Evolutionary conservation across 176 grass and related monocot genomes (phyloP).

Genomic region (Hordeum marinum): DNA sequence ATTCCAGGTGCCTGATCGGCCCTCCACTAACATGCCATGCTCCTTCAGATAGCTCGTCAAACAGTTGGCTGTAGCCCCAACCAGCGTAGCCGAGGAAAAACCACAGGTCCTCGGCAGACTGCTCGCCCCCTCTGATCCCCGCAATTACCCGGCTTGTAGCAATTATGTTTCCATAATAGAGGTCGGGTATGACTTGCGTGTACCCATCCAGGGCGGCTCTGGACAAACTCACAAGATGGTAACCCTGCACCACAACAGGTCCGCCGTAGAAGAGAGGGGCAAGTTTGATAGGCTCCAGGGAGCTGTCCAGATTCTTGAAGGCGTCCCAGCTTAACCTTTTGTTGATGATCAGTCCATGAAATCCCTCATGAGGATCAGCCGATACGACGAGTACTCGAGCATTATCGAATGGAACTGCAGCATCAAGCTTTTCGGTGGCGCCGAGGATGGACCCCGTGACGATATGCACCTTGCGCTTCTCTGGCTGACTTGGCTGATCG

Average conservation of each 20-base stretch:
- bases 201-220: constrained; percentile 54
- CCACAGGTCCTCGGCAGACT: constrained; percentile 48
- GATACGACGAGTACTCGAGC: constrained; percentile 64
- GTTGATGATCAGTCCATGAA: constrained; percentile 85
- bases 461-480: constrained; percentile 15
- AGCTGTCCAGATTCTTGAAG: constrained; percentile 64
- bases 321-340: constrained; percentile 66
- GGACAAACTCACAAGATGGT: constrained; percentile 74
- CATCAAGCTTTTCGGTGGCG: constrained; percentile 54
- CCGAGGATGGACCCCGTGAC: constrained; percentile 48
- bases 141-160: constrained; percentile 40
- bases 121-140: constrained; percentile 47
- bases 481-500: constrained; percentile 2
- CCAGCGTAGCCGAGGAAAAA: constrained; percentile 83
- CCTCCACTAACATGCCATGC: constrained; percentile 48
- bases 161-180: constrained; percentile 73
- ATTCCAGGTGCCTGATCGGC: constrained; percentile 47
- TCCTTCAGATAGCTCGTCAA: constrained; percentile 68
- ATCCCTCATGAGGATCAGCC: constrained; percentile 50
- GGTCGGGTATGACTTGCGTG: constrained; percentile 36
- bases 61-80: constrained; percentile 69
- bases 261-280: constrained; percentile 77
- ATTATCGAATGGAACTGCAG: constrained; percentile 61
- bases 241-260: constrained; percentile 58
- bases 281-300: constrained; percentile 51